Percentiles rank a stretch among this genome's conserved stretches.
phyloP scores from a whole-genome alignment of 441 rosid species.

The Gossypium schwendimanii region DNA sequence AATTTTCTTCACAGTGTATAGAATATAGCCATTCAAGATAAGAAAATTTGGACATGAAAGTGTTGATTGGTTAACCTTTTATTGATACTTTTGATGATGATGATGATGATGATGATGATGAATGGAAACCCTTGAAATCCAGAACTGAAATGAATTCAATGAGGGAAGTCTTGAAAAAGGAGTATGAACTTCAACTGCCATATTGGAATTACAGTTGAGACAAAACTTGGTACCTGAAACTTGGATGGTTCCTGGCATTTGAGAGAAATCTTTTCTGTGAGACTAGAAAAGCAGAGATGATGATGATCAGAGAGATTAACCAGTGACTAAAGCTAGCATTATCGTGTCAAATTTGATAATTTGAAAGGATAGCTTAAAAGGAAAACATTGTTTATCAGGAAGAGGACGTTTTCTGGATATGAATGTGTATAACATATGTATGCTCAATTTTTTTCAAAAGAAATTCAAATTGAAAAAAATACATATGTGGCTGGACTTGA shows the following conservation, averaged over 20 bases:
- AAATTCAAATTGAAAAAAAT: conserved; percentile 31
- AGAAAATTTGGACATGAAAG: background rate
- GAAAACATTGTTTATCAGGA: too few relatives aligned
- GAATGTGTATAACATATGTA: background rate
- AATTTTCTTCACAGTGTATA: background rate
- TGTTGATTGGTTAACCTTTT: conserved; percentile 42
- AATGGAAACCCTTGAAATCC: conserved; percentile 44
- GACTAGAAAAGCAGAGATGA: background rate
- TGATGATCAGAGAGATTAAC: background rate
- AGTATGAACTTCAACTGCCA: background rate
- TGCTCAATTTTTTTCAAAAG: background rate
- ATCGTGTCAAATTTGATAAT: conserved; percentile 6
- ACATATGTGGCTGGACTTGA: conserved; percentile 44
- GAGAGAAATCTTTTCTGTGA: conserved; percentile 1
- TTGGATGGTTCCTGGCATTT: conserved; percentile 90
- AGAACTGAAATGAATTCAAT: conserved; percentile 41
- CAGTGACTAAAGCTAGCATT: background rate
- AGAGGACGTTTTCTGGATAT: background rate
- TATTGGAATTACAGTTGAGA: conserved; percentile 17
- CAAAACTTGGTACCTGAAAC: conserved; percentile 57
- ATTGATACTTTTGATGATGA: conserved; percentile 37
- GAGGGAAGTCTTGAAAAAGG: conserved; percentile 1
- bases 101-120: conserved; percentile 33
- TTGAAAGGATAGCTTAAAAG: conserved; percentile 9
- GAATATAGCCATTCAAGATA: background rate